Evolutionary conservation across 306 rosid genomes (phyloP).

Genomic region (Datisca glomerata): DNA sequence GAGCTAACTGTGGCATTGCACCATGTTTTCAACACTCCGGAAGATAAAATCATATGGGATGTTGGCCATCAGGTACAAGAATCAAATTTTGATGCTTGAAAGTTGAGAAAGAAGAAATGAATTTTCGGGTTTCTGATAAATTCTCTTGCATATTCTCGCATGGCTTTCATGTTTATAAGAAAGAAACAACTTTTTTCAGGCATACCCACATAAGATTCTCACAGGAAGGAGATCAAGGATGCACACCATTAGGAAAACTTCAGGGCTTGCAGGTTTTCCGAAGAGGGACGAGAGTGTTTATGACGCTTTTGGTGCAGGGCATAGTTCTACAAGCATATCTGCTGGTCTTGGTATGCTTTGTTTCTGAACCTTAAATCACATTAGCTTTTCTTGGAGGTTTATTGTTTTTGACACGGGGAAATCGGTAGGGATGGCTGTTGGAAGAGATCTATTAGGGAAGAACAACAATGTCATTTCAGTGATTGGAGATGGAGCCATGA

Average conservation of each 20-base stretch:
- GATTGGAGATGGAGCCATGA: slow-evolving; percentile 95
- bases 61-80: slow-evolving; percentile 81
- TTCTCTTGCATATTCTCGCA: too few species aligned
- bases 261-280: slow-evolving; percentile 89
- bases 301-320: slow-evolving; percentile 91
- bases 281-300: slow-evolving; percentile 82
- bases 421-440: slow-evolving; percentile 87
- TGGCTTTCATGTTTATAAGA: too few species aligned
- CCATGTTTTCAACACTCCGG: slow-evolving; percentile 76
- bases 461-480: slow-evolving; percentile 64
- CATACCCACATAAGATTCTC: slow-evolving; percentile 89
- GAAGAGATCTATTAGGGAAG: slow-evolving; percentile 73
- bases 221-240: slow-evolving; percentile 84
- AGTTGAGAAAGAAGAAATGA: slow-evolving; percentile 14
- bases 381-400: too few species aligned
- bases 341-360: slow-evolving; percentile 71
- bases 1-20: slow-evolving; percentile 79
- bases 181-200: slow-evolving; percentile 42
- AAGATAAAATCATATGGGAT: slow-evolving; percentile 91
- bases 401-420: background rate
- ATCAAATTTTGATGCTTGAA: background rate
- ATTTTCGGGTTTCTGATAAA: too few species aligned
- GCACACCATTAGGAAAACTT: slow-evolving; percentile 83
- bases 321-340: slow-evolving; percentile 94
- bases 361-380: slow-evolving; percentile 4